Conservation (phyloP, 208 protist species). For the Kentomonas sorsogonicus region DNA sequence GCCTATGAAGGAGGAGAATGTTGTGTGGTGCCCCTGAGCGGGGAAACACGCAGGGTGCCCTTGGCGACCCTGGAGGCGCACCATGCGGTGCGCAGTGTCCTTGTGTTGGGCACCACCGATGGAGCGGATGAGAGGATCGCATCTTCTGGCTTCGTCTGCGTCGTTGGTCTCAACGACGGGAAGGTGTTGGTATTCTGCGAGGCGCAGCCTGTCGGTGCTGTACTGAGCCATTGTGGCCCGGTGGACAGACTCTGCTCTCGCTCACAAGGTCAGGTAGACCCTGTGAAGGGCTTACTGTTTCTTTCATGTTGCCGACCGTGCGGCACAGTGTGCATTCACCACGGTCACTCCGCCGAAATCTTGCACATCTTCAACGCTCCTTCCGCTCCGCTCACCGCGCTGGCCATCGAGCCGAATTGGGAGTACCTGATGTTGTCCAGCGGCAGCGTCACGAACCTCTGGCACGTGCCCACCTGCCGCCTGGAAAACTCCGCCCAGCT, state of each 20-base stretch:
- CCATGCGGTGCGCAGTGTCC: no score
- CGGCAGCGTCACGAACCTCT: conserved; percentile 48
- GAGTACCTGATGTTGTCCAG: conserved; percentile 62
- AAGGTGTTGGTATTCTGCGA: conserved; percentile 36
- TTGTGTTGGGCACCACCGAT: no score
- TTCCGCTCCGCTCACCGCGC: conserved; percentile 50
- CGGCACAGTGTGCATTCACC: conserved; percentile 65
- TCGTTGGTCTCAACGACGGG: conserved; percentile 38
- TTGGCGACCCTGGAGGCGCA: no score
- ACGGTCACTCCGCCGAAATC: conserved; percentile 33
- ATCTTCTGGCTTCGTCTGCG: conserved; percentile 25
- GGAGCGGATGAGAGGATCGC: no score
- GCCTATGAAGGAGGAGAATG: no score
- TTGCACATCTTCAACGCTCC: conserved; percentile 51
- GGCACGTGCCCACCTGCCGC: conserved; percentile 74
- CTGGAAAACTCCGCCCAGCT: no score
- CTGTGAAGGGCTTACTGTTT: conserved; percentile 29
- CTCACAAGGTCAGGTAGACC: no score
- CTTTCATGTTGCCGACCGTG: conserved; percentile 57
- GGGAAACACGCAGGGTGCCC: no score
- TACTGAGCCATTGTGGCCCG: conserved; percentile 39
- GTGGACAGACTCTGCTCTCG: conserved; percentile 15
- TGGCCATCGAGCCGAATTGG: conserved; percentile 35
- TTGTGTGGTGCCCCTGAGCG: no score
- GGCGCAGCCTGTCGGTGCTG: conserved; percentile 10